phyloP scores from a whole-genome alignment of 2,329 filamentous ascomycete genomes.

The Samsoniella hepiali region DNA sequence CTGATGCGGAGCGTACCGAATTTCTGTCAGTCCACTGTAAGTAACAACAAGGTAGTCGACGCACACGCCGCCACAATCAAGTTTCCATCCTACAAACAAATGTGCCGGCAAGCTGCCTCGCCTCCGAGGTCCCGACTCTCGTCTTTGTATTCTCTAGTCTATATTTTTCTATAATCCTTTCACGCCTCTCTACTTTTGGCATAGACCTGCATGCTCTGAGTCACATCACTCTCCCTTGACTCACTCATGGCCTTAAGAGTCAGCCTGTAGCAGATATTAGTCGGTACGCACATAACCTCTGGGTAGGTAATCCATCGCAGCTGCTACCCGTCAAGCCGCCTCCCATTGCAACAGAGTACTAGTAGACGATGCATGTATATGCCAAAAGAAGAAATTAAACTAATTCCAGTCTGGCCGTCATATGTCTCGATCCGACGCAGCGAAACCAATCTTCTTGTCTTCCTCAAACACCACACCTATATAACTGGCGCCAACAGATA shows the following conservation, averaged over 20 bases:
- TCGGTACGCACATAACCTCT: not conserved
- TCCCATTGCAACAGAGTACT: not conserved
- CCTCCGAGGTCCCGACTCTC: too few relatives aligned
- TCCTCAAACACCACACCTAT: conserved; percentile 27
- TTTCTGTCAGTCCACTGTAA: too few relatives aligned
- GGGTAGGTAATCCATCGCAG: not conserved
- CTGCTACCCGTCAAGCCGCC: not conserved
- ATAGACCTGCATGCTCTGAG: too few relatives aligned
- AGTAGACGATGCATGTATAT: not conserved
- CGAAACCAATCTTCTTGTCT: not conserved
- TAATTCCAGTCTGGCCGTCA: not conserved
- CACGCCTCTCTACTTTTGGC: too few relatives aligned
- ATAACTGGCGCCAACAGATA: conserved; percentile 51
- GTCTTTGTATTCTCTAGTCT: too few relatives aligned
- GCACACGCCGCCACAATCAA: not conserved
- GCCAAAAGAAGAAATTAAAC: not conserved
- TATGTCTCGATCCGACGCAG: not conserved
- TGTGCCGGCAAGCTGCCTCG: too few relatives aligned
- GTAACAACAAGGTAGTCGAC: too few relatives aligned
- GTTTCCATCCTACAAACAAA: not conserved
- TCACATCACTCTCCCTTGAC: not conserved
- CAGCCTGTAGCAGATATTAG: not conserved
- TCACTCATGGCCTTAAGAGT: not conserved
- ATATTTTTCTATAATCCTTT: too few relatives aligned
- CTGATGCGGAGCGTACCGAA: too few relatives aligned